Evolutionary conservation across 2,329 filamentous ascomycete genomes (phyloP).

Genomic region (Colletotrichum tanaceti): DNA sequence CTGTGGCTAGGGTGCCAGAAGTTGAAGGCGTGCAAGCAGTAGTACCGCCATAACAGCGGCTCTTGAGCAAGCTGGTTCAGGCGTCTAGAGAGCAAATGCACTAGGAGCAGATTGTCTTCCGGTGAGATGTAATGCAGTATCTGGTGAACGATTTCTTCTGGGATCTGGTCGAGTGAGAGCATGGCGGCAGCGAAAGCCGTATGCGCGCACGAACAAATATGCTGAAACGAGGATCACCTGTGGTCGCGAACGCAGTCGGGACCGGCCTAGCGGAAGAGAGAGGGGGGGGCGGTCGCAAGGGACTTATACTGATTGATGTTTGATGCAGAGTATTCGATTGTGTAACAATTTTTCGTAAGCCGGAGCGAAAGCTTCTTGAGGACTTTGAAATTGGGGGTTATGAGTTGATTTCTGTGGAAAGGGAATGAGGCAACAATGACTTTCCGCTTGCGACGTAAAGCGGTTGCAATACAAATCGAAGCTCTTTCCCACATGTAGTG

Average conservation of each 20-base stretch:
- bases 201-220: not conserved
- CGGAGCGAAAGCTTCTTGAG: not conserved
- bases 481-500: conserved; percentile 32
- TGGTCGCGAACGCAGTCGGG: conserved; percentile 12
- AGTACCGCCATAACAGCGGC: conserved; percentile 81
- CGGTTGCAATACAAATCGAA: conserved; percentile 38
- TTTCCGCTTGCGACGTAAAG: conserved; percentile 15
- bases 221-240: not conserved
- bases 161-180: conserved; percentile 63
- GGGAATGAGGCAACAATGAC: not conserved
- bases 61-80: conserved; percentile 76
- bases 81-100: conserved; percentile 70
- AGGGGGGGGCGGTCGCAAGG: conserved; percentile 3
- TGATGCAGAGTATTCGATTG: not conserved
- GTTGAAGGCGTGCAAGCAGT: conserved; percentile 76
- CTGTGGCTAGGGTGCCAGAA: conserved; percentile 79
- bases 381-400: not conserved
- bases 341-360: not conserved
- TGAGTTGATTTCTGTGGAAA: not conserved
- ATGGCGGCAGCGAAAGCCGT: conserved; percentile 41
- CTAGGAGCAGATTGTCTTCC: conserved; percentile 60
- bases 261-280: conserved; percentile 2
- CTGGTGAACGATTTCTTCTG: conserved; percentile 86
- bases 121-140: conserved; percentile 75
- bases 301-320: conserved; percentile 20